Conservation (phyloP, 257 asterid genomes). For the Catharanthus roseus region DNA sequence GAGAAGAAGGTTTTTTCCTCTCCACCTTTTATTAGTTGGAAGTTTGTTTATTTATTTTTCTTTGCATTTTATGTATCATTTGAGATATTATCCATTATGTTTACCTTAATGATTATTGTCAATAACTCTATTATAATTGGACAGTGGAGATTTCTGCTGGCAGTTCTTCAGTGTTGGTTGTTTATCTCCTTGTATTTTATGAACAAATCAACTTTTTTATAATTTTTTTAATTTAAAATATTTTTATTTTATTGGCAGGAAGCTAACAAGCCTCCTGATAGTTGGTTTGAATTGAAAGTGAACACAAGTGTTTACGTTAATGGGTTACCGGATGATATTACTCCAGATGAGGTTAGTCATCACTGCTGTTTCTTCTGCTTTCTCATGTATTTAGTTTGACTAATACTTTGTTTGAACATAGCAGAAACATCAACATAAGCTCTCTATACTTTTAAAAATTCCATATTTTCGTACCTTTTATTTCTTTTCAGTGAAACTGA, state of each 20-base stretch:
- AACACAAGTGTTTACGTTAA: conserved; percentile 92
- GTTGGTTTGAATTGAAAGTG: conserved; percentile 97
- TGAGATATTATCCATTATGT: no score
- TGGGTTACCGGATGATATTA: conserved; percentile 95
- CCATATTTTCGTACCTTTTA: conserved; percentile 1
- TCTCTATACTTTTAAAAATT: conserved; percentile 1
- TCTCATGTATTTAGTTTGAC: neutral
- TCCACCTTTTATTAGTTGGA: neutral
- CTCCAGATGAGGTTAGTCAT: conserved; percentile 74
- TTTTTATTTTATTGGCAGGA: conserved; percentile 41
- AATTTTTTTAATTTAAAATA: neutral
- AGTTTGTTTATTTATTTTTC: neutral
- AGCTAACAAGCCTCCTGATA: conserved; percentile 90
- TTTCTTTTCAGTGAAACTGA: conserved; percentile 18
- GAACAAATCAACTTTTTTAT: no score
- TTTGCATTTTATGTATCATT: neutral
- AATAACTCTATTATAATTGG: neutral
- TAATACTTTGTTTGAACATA: conserved; percentile 1
- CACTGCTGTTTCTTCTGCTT: conserved; percentile 14
- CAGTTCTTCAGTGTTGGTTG: no score
- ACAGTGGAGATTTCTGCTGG: neutral
- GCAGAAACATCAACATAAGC: neutral
- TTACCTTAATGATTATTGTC: neutral
- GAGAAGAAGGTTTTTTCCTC: conserved; percentile 66
- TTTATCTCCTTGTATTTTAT: no score